Conservation (phyloP, 139 green algal genomes). For the Desmodesmus armatus region DNA sequence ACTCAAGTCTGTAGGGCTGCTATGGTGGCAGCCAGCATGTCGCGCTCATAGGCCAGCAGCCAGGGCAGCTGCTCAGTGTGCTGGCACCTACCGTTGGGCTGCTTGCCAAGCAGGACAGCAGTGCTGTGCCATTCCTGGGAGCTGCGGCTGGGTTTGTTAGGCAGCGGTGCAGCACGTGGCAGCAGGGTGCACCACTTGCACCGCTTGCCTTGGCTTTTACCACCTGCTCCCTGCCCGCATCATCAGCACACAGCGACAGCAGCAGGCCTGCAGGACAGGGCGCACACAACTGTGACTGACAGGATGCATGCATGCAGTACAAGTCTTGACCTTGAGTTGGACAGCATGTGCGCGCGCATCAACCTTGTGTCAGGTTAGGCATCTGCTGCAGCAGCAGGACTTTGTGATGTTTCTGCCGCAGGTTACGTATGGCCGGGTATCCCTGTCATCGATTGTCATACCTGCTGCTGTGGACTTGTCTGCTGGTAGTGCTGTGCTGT, state of each 20-base stretch:
- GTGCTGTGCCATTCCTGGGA: neutral
- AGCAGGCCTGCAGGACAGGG: slow-evolving; percentile 3
- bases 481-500: neutral
- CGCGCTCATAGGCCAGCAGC: no score
- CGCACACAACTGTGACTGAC: no score
- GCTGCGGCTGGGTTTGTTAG: neutral
- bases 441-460: neutral
- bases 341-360: no score
- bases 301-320: neutral
- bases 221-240: slow-evolving; percentile 9
- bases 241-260: slow-evolving; percentile 23
- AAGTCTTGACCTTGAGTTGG: no score
- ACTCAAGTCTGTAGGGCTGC: no score
- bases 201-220: slow-evolving; percentile 11
- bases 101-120: slow-evolving; percentile 24
- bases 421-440: neutral
- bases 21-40: no score
- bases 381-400: slow-evolving; percentile 6
- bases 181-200: neutral
- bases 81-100: neutral
- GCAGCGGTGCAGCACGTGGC: slow-evolving; percentile 24
- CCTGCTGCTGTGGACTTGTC: slow-evolving; percentile 38
- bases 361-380: no score
- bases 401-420: neutral
- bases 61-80: neutral